Evolutionary conservation across 306 rosid genomes (phyloP).

Genomic region (Castanea crenata): DNA sequence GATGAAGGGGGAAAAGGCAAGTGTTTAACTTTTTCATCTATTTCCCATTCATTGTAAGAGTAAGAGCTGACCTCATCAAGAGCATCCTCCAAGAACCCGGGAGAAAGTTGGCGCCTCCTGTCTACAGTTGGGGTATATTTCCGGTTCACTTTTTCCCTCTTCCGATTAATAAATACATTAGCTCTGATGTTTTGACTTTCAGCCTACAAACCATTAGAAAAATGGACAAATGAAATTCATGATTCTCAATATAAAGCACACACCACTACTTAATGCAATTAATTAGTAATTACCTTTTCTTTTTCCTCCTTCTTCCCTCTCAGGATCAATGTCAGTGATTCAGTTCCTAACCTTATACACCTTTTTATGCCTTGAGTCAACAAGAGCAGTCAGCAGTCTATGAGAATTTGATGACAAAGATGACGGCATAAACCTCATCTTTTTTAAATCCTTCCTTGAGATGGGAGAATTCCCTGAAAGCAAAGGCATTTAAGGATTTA

Average conservation of each 20-base stretch:
- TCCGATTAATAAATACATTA: constrained; percentile 72
- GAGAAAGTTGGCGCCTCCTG: constrained; percentile 96
- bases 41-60: not conserved
- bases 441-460: constrained; percentile 90
- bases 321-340: constrained; percentile 94
- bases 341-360: constrained; percentile 91
- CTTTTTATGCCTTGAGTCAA: constrained; percentile 94
- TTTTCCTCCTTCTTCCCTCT: constrained; percentile 97
- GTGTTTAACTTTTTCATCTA: not conserved
- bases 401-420: constrained; percentile 96
- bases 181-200: constrained; percentile 91
- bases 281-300: constrained; percentile 66
- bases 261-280: constrained; percentile 10
- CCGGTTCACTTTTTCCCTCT: constrained; percentile 82
- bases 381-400: constrained; percentile 87
- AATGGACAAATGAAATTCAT: constrained; percentile 14
- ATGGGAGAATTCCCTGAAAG: constrained; percentile 91
- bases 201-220: constrained; percentile 49
- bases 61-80: constrained; percentile 74
- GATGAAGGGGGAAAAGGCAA: not conserved
- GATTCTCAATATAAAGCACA: constrained; percentile 12
- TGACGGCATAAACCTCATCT: constrained; percentile 97
- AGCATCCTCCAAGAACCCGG: constrained; percentile 99
- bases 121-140: constrained; percentile 79
- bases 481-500: not conserved